phyloP scores from a whole-genome alignment of 768 basidiomycete genomes.

The Trametes cubensis region DNA sequence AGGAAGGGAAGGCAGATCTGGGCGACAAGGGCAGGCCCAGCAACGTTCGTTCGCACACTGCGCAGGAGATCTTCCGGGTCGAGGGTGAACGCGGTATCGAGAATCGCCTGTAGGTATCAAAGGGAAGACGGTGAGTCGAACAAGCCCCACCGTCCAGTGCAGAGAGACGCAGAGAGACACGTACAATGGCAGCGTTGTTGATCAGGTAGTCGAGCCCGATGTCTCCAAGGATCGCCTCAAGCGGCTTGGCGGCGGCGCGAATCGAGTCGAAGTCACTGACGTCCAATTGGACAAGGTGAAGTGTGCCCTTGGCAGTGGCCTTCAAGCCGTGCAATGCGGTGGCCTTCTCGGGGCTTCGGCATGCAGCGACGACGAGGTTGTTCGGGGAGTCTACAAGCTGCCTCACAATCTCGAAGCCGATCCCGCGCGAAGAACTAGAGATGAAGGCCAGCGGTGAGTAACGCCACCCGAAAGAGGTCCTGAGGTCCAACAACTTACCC shows the following conservation, averaged over 20 bases:
- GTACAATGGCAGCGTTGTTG: conserved; percentile 43
- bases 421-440: conserved; percentile 34
- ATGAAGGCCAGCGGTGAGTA: background rate
- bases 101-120: conserved; percentile 15
- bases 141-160: too few species aligned
- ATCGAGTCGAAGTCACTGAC: conserved; percentile 33
- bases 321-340: conserved; percentile 26
- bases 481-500: too few species aligned
- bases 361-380: conserved; percentile 36
- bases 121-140: too few species aligned
- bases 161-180: conserved; percentile 18
- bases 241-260: conserved; percentile 25
- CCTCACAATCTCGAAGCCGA: conserved; percentile 34
- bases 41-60: conserved; percentile 37
- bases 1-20: conserved; percentile 39
- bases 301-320: conserved; percentile 29
- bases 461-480: too few species aligned
- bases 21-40: conserved; percentile 38
- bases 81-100: conserved; percentile 36
- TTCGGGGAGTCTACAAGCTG: conserved; percentile 28
- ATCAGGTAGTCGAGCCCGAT: conserved; percentile 43
- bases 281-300: conserved; percentile 40
- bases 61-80: conserved; percentile 26
- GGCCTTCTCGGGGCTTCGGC: conserved; percentile 32
- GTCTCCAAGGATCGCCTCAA: conserved; percentile 33